Conservation (phyloP, 768 basidiomycete genomes). For the Trametes elegans region DNA sequence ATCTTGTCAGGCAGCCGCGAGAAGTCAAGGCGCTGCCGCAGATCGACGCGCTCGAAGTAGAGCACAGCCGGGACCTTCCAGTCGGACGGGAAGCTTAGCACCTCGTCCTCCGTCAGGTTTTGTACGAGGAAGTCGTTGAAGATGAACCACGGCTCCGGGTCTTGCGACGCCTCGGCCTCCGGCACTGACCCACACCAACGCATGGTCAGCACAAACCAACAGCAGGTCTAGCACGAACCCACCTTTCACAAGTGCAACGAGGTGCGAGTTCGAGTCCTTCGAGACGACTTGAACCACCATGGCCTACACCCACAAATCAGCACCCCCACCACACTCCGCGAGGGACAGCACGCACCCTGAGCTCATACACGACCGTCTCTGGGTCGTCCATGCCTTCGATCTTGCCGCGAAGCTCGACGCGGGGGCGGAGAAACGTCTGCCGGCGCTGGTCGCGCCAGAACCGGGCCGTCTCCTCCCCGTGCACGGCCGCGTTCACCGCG, state of each 20-base stretch:
- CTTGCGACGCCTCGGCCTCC: slow-evolving; percentile 46
- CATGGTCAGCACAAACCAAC: too few species aligned
- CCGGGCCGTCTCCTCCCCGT: slow-evolving; percentile 68
- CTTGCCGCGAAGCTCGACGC: slow-evolving; percentile 57
- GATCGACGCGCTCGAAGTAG: slow-evolving; percentile 80
- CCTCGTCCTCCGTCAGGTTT: slow-evolving; percentile 83
- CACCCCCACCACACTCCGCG: background rate
- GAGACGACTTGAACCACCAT: slow-evolving; percentile 77
- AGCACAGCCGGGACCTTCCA: slow-evolving; percentile 97
- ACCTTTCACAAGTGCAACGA: slow-evolving; percentile 89
- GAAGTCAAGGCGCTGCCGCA: slow-evolving; percentile 57
- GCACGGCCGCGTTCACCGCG: slow-evolving; percentile 81
- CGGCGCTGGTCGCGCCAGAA: slow-evolving; percentile 72
- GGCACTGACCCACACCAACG: slow-evolving; percentile 50
- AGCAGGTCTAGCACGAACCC: slow-evolving; percentile 17
- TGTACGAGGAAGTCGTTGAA: slow-evolving; percentile 97
- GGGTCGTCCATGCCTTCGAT: slow-evolving; percentile 56
- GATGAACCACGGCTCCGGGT: slow-evolving; percentile 71
- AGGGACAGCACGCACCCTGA: slow-evolving; percentile 53
- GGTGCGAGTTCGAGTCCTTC: slow-evolving; percentile 73
- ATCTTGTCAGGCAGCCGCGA: slow-evolving; percentile 59
- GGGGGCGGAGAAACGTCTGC: slow-evolving; percentile 59
- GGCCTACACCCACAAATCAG: slow-evolving; percentile 44
- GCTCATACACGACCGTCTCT: slow-evolving; percentile 58
- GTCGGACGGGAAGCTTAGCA: slow-evolving; percentile 77